Conservation (phyloP, 352 stramenopile species). For the Phytophthora boehmeriae region DNA sequence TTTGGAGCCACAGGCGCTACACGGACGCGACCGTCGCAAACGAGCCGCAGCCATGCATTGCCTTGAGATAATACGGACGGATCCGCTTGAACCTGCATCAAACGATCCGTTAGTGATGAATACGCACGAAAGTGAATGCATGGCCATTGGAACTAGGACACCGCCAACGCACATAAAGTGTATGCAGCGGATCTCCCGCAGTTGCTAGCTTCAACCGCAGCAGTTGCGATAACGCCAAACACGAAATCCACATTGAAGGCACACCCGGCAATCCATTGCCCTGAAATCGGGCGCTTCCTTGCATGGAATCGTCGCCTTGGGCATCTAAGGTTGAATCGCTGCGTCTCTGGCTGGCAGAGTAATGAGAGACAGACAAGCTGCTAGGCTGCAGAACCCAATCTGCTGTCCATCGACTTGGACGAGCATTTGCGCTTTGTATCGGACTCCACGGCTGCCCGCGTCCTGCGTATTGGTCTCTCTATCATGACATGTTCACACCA, state of each 20-base stretch:
- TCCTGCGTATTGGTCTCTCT: conserved; percentile 27
- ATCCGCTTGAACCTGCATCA: conserved; percentile 33
- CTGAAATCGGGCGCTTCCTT: not conserved
- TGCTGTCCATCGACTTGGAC: conserved; percentile 15
- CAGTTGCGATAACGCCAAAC: conserved; percentile 36
- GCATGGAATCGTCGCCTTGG: not conserved
- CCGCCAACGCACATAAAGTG: conserved; percentile 29
- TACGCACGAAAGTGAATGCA: not conserved
- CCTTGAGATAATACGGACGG: conserved; percentile 22
- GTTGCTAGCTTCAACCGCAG: conserved; percentile 29
- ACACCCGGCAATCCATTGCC: not conserved
- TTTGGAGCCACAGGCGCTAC: conserved; percentile 26
- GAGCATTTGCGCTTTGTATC: not conserved
- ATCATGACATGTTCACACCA: conserved; percentile 5
- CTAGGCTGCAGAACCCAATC: conserved; percentile 29
- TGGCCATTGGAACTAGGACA: not conserved
- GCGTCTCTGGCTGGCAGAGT: not conserved
- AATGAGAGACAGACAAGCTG: conserved; percentile 13
- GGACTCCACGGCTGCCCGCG: conserved; percentile 10
- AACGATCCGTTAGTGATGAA: not conserved
- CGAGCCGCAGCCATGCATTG: conserved; percentile 39
- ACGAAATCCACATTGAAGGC: conserved; percentile 35
- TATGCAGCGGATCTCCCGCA: conserved; percentile 23
- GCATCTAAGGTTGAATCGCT: not conserved
- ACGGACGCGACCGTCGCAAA: conserved; percentile 37